Base-by-base conservation (phyloP, 192 early-diverging fungal species). In the Borealophlyctis nickersoniae region DNA sequence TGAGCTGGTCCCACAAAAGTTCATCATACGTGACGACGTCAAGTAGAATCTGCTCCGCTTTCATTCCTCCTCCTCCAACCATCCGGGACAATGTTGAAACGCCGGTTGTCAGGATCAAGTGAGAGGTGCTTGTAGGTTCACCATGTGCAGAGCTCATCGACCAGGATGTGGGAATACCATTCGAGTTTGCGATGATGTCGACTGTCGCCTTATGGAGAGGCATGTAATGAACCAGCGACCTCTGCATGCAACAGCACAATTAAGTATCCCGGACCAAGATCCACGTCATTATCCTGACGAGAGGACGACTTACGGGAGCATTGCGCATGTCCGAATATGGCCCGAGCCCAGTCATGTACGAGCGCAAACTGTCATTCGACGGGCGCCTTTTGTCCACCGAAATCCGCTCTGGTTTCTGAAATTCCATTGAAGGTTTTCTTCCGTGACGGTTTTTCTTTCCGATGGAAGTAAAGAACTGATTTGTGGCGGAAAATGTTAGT, bases 151-250 rank as follows among this genome's bases (percentile, higher is more conserved):
- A 19, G 19, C 9, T 13, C 9, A 19, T 7, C 19, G 39, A 13
- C 9, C 7, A 19, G 39, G 39, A 45, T 7, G 39, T 45, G 7
- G 39, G 39, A 19, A 45, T 19, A 19, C 39, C 39, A 19, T 45
- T 7, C 7, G 39, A 13, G 19, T 45, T 45, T 13, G 39, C 39
- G 39, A 75, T 58, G 27, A 34, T 48, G 53, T 78, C 76, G 0
- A 75, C 32, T 5, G 58, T 66, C 27, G 67, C 58, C 7, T 68
- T 53, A 39, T 74, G 69, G 13, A 78, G 70, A 34, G 73, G 71
- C 14, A 75, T 59, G 53, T 78, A 78, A 27, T 75, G 76, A 52
- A 78, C 63, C 2, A 78, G 50, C 3, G 66, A 70, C 2, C 73
- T 68, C 76, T 78, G 49, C 24, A 35, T 45, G 7, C 39, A 45